phyloP scores from a whole-genome alignment of 2,329 filamentous ascomycete genomes.

The Microsporum audouinii region DNA sequence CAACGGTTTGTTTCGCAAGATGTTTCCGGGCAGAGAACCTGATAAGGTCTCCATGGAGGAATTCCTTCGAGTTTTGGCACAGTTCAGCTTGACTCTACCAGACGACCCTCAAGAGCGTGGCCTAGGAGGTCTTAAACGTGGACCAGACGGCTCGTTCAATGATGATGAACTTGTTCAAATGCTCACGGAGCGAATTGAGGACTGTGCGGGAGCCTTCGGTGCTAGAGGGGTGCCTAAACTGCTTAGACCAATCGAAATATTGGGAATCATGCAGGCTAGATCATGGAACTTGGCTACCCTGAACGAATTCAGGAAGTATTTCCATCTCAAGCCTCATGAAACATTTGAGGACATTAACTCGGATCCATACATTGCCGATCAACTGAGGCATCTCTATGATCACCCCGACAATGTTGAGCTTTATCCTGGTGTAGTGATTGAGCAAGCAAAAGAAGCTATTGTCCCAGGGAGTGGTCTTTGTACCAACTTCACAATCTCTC shows the following conservation, averaged over 20 bases:
- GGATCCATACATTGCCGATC: conserved; percentile 43
- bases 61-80: conserved; percentile 38
- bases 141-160: conserved; percentile 49
- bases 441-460: conserved; percentile 27
- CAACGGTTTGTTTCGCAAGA: conserved; percentile 46
- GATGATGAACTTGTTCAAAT: conserved; percentile 60
- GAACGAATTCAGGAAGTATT: conserved; percentile 52
- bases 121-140: conserved; percentile 51
- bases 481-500: conserved; percentile 29
- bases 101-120: conserved; percentile 50
- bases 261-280: conserved; percentile 66
- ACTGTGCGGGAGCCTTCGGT: conserved; percentile 58
- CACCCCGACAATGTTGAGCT: conserved; percentile 57
- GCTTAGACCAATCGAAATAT: conserved; percentile 62
- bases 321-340: conserved; percentile 47
- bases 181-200: conserved; percentile 52
- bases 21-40: conserved; percentile 13
- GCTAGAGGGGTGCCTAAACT: conserved; percentile 59
- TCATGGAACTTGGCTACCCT: conserved; percentile 45
- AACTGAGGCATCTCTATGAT: conserved; percentile 50
- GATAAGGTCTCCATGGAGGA: conserved; percentile 26
- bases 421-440: conserved; percentile 54
- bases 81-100: conserved; percentile 46
- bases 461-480: conserved; percentile 28
- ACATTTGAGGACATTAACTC: conserved; percentile 50